Percentiles rank a stretch among this genome's conserved stretches.
Evolutionary conservation across 768 basidiomycete genomes (phyloP).

Genomic region (Leccinum truebloodii): DNA sequence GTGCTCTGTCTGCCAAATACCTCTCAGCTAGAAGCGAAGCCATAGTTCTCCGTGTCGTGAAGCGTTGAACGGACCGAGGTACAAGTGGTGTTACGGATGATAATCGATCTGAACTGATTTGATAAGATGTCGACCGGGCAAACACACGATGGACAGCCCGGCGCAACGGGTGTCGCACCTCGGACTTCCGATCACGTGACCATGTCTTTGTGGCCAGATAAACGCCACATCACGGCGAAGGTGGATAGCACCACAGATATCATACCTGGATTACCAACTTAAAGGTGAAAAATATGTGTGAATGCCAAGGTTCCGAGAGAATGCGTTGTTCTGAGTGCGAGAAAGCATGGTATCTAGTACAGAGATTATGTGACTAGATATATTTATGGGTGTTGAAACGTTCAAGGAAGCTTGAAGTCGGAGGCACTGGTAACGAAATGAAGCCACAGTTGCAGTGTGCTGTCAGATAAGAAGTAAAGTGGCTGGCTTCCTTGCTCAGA

Average conservation of each 20-base stretch:
- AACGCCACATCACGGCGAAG: too few species aligned
- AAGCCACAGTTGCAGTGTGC: neutral
- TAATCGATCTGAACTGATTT: too few species aligned
- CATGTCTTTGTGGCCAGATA: too few species aligned
- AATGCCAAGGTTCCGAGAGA: too few species aligned
- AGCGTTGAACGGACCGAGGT: neutral
- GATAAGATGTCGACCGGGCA: too few species aligned
- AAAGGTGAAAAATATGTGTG: too few species aligned
- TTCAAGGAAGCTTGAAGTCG: neutral
- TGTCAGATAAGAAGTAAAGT: neutral
- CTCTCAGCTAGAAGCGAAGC: constrained; percentile 47
- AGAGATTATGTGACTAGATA: too few species aligned
- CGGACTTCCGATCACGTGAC: constrained; percentile 3
- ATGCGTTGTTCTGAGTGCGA: neutral
- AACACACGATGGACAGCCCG: neutral
- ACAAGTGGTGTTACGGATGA: neutral
- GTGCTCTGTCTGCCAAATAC: constrained; percentile 72
- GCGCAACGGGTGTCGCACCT: constrained; percentile 14
- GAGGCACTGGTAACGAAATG: neutral
- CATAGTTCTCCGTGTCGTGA: constrained; percentile 29
- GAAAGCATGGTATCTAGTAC: neutral
- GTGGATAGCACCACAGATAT: too few species aligned
- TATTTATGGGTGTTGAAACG: neutral
- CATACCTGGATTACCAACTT: too few species aligned
- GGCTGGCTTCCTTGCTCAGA: constrained; percentile 2